A percentile compares a stretch with the other conserved stretches of the same genome.
These are phyloP conservation scores for Forsythia suspensa DNA, from an alignment of 257 asterid genomes.

Conservation along the genomic window DNA sequence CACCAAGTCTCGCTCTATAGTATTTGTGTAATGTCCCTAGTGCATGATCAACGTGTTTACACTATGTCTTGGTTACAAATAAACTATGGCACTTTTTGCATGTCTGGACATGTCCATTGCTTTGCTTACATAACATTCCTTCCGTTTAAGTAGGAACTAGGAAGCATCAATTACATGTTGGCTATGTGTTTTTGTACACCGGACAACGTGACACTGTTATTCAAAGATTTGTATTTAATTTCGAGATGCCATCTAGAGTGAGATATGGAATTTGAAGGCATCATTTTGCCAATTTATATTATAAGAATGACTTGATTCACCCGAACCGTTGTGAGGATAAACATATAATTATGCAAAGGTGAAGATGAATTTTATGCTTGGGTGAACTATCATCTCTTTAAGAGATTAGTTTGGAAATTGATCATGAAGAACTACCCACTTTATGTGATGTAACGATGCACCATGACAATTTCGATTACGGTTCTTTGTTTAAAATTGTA, in stretches of 20 bases:
- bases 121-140: background rate
- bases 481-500: constrained; percentile 12
- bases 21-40: too few species aligned
- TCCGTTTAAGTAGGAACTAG: constrained; percentile 15
- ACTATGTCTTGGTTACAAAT: background rate
- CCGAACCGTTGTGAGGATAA: constrained; percentile 8
- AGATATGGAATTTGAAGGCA: too few species aligned
- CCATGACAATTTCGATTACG: constrained; percentile 9
- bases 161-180: constrained; percentile 12
- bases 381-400: constrained; percentile 13
- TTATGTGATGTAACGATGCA: constrained; percentile 4
- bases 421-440: constrained; percentile 8
- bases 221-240: background rate
- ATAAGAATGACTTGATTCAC: too few species aligned
- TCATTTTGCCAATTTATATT: too few species aligned
- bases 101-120: background rate
- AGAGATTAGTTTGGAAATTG: constrained; percentile 1
- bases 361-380: constrained; percentile 15
- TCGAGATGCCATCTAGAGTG: background rate
- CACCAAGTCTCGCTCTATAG: too few species aligned
- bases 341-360: background rate
- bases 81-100: background rate
- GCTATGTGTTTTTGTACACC: constrained; percentile 5
- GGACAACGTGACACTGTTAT: background rate
- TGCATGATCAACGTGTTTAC: background rate